Evolutionary conservation across 768 basidiomycete genomes (phyloP).

Genomic region (Stropharia rugosoannulata): DNA sequence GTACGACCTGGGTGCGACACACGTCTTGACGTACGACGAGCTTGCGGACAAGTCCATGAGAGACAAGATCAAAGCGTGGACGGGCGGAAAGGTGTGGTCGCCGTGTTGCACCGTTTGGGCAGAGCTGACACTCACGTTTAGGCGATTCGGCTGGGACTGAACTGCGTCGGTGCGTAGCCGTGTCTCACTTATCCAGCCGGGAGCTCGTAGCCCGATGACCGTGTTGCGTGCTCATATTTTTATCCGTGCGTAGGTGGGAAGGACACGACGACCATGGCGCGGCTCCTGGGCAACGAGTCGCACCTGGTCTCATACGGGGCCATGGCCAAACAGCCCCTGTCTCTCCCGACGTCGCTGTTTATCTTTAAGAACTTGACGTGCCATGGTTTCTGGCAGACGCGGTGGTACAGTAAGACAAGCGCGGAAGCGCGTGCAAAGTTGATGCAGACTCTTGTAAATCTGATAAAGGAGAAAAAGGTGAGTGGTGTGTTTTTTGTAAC

Average conservation of each 20-base stretch:
- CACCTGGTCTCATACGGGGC: constrained; percentile 88
- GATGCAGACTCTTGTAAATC: constrained; percentile 47
- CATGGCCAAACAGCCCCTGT: constrained; percentile 83
- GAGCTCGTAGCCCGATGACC: neutral
- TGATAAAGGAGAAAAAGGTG: constrained; percentile 58
- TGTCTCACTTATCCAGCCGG: neutral
- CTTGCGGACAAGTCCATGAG: constrained; percentile 56
- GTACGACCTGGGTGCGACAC: constrained; percentile 64
- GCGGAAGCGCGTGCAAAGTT: constrained; percentile 48
- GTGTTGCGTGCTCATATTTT: neutral
- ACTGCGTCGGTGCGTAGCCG: constrained; percentile 43
- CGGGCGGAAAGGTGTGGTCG: constrained; percentile 50
- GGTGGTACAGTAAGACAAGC: constrained; percentile 59
- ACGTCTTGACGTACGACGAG: constrained; percentile 78
- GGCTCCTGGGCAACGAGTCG: constrained; percentile 62
- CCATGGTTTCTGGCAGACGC: constrained; percentile 78
- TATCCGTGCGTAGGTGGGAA: constrained; percentile 45
- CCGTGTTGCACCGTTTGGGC: neutral
- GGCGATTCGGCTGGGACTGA: constrained; percentile 47
- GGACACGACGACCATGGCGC: constrained; percentile 67
- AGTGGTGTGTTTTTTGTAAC: constrained; percentile 3
- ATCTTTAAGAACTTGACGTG: constrained; percentile 83
- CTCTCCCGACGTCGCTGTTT: constrained; percentile 73
- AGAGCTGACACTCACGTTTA: constrained; percentile 13
- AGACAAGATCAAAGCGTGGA: constrained; percentile 61